These are phyloP conservation scores for Fusarium buxicola DNA, from an alignment of 2,329 filamentous ascomycete species.

Conservation along the genomic window DNA sequence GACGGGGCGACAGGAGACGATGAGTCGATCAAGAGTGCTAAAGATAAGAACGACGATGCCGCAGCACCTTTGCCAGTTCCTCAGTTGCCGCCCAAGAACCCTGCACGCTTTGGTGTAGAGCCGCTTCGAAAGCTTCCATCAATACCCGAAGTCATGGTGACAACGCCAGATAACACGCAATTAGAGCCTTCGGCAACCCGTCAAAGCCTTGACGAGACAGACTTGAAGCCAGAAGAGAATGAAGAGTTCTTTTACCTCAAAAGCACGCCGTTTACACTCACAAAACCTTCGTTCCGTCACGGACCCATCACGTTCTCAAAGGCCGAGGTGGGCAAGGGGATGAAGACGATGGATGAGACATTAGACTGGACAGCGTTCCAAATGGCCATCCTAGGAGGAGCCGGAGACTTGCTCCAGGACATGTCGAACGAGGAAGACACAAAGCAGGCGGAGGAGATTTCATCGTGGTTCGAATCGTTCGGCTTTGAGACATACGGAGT, in stretches of 20 bases:
- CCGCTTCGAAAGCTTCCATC: slow-evolving; percentile 34
- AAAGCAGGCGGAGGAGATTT: slow-evolving; percentile 57
- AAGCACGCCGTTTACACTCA: slow-evolving; percentile 62
- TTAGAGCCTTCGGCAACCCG: slow-evolving; percentile 12
- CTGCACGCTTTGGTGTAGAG: slow-evolving; percentile 29
- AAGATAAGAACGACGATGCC: slow-evolving; percentile 8
- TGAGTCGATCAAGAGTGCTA: slow-evolving; percentile 12
- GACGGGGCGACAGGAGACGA: background rate
- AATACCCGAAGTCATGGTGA: slow-evolving; percentile 42
- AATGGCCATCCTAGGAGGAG: slow-evolving; percentile 70
- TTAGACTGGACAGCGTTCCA: slow-evolving; percentile 75
- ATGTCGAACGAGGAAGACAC: slow-evolving; percentile 58
- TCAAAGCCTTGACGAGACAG: slow-evolving; percentile 5
- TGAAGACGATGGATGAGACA: slow-evolving; percentile 58
- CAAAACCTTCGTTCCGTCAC: slow-evolving; percentile 63
- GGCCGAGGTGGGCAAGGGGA: slow-evolving; percentile 53
- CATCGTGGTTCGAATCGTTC: slow-evolving; percentile 64
- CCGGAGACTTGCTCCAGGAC: slow-evolving; percentile 63
- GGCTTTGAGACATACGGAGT: slow-evolving; percentile 58
- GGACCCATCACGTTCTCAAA: slow-evolving; percentile 66
- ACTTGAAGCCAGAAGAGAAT: slow-evolving; percentile 48
- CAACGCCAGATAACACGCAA: slow-evolving; percentile 23
- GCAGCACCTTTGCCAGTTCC: slow-evolving; percentile 1
- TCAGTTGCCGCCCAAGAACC: slow-evolving; percentile 39
- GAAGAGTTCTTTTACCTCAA: slow-evolving; percentile 62